Evolutionary conservation across 768 basidiomycete genomes (phyloP).

Genomic region (Boletus patriciae): DNA sequence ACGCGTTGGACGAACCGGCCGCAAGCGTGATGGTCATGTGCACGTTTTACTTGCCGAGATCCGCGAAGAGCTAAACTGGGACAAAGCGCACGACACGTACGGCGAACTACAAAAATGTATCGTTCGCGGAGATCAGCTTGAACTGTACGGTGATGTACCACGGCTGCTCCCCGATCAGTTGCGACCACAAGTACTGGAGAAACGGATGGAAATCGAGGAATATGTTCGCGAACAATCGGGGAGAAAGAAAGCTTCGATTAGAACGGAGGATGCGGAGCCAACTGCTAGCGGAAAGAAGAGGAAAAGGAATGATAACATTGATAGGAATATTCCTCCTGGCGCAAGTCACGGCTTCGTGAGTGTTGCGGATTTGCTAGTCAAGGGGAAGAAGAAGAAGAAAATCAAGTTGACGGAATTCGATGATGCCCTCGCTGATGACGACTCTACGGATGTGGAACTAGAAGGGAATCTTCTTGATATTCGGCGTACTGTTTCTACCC

Average conservation of each 20-base stretch:
- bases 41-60: slow-evolving; percentile 88
- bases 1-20: slow-evolving; percentile 92
- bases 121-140: slow-evolving; percentile 78
- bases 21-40: slow-evolving; percentile 86
- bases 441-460: slow-evolving; percentile 67
- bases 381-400: slow-evolving; percentile 49
- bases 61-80: slow-evolving; percentile 89
- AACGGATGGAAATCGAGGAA: slow-evolving; percentile 77
- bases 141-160: slow-evolving; percentile 90
- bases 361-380: slow-evolving; percentile 61
- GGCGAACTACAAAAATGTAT: slow-evolving; percentile 88
- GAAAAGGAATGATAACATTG: slow-evolving; percentile 66
- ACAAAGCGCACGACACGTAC: slow-evolving; percentile 83
- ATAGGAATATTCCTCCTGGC: slow-evolving; percentile 71
- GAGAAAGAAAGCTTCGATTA: slow-evolving; percentile 32
- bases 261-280: slow-evolving; percentile 27
- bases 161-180: slow-evolving; percentile 78
- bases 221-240: slow-evolving; percentile 55
- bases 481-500: slow-evolving; percentile 53
- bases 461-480: slow-evolving; percentile 51
- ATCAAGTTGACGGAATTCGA: slow-evolving; percentile 47
- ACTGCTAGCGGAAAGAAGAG: slow-evolving; percentile 51
- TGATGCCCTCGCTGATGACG: slow-evolving; percentile 52
- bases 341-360: slow-evolving; percentile 71
- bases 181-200: slow-evolving; percentile 77